Base-by-base conservation (phyloP, 495 filamentous ascomycete species). In the Penicillium ochrochloron region DNA sequence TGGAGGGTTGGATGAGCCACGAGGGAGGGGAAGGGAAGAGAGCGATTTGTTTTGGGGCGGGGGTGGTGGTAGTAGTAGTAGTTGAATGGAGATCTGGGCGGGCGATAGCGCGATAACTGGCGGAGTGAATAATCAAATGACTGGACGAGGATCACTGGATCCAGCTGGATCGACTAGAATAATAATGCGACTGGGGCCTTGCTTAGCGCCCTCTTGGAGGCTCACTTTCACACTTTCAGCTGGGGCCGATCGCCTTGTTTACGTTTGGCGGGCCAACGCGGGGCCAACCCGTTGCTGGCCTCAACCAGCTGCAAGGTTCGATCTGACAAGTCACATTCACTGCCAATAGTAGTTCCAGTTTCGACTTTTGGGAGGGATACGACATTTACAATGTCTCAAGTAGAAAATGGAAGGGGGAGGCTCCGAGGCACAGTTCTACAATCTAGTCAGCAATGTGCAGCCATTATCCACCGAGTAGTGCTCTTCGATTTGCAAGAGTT, bases 91-190 rank as follows among this genome's bases (percentile, higher is more conserved):
- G 68, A 70, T 73, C 66, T 35, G 59, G 25, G 53, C 31, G 53
- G 50, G 67, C 69, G 70, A 73, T 71, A 73, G 69, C 66, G 63
- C 68, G 70, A 73, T 73, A 72, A 66, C 60, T 54, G 62, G 70
- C 6, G 15, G 19, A 17, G 0, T 12, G 5, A 48, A 25, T 41
- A 41, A 41, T 41, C 21, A 48, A 42, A 42, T 17, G 12, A 42
- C 39, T 42, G 25, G 25, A 27, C 25, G 4, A 27, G 25, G 4
- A 27, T 27, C 25, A 27, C 4, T 27, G 25, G 39, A 42, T 42
- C 42, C n/a, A 9, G n/a, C n/a, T n/a, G 37, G 39, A 42, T 42
- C 42, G 42, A 9, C n/a, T 44, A n/a, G 42, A 44, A 44, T n/a
- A 21, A 19, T 11, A 21, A 42, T 37, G 12, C 5, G 41, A 25